Conservation (phyloP, 2,329 filamentous ascomycete species). For the Coniochaeta sp. region DNA sequence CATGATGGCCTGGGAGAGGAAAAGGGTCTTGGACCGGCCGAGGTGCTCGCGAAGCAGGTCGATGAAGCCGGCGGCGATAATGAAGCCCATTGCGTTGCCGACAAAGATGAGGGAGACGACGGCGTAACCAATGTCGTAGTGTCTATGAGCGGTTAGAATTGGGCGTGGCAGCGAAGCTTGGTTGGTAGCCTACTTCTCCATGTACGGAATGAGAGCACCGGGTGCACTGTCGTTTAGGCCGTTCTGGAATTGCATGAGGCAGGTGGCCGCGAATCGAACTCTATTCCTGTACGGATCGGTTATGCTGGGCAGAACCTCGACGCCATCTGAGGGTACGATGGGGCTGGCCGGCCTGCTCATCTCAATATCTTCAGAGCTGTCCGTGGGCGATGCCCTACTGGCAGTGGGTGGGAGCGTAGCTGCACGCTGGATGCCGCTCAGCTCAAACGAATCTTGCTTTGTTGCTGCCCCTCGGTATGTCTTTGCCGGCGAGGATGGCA, state of each 20-base stretch:
- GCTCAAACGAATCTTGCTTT: conserved; percentile 19
- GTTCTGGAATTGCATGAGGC: conserved; percentile 58
- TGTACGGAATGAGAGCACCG: conserved; percentile 73
- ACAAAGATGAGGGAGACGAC: conserved; percentile 78
- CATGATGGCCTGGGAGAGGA: conserved; percentile 49
- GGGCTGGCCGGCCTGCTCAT: conserved; percentile 46
- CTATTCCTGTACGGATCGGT: conserved; percentile 60
- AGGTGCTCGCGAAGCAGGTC: conserved; percentile 54
- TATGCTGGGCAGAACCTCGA: conserved; percentile 46
- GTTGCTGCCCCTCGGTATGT: conserved; percentile 30
- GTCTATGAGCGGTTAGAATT: conserved; percentile 21
- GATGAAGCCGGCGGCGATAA: conserved; percentile 62
- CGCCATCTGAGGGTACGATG: conserved; percentile 20
- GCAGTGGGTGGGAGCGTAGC: neutral
- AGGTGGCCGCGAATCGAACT: conserved; percentile 57
- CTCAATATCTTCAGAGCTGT: conserved; percentile 32
- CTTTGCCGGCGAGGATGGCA: conserved; percentile 24
- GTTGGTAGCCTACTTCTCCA: conserved; percentile 46
- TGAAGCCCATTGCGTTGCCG: conserved; percentile 68
- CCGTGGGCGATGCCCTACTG: conserved; percentile 5
- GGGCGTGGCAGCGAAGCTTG: neutral
- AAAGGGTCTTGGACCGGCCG: conserved; percentile 58
- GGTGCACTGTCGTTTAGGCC: conserved; percentile 70
- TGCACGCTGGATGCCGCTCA: conserved; percentile 12
- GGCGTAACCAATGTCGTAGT: conserved; percentile 70